phyloP scores from a whole-genome alignment of 306 rosid genomes.

The Gleditsia sinensis region DNA sequence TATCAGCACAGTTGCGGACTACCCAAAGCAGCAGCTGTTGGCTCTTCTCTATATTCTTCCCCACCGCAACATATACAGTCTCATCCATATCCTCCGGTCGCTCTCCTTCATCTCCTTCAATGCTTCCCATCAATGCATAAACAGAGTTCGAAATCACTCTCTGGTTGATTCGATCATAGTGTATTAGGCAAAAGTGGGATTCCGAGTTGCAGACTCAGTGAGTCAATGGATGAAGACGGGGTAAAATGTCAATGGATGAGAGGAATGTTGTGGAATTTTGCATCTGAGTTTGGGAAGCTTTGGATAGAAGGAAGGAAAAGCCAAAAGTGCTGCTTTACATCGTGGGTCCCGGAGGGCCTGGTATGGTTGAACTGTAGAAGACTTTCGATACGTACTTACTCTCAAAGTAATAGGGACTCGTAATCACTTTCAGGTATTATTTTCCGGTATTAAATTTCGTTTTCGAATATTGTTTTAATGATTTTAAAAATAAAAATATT shows the following conservation, averaged over 20 bases:
- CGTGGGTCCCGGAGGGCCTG: not conserved
- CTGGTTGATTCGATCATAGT: not conserved
- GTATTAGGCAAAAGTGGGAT: not conserved
- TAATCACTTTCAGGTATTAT: too few relatives aligned
- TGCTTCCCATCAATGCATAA: slow-evolving; percentile 61
- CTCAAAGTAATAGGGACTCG: too few relatives aligned
- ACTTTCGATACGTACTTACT: not conserved
- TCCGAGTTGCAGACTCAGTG: slow-evolving; percentile 6
- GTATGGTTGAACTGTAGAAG: not conserved
- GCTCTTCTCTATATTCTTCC: slow-evolving; percentile 50
- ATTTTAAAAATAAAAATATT: too few relatives aligned
- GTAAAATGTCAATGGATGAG: not conserved
- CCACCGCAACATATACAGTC: slow-evolving; percentile 80
- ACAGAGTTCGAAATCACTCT: not conserved
- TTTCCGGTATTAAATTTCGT: too few relatives aligned
- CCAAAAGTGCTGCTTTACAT: not conserved
- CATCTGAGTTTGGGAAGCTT: not conserved
- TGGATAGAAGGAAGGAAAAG: not conserved
- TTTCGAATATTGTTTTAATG: too few relatives aligned
- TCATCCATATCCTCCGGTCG: slow-evolving; percentile 45
- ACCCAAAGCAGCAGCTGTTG: slow-evolving; percentile 62
- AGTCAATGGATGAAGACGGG: not conserved
- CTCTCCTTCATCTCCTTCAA: slow-evolving; percentile 36
- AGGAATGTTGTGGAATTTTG: not conserved
- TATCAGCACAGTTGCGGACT: slow-evolving; percentile 51